These are phyloP conservation scores for Aspergillus ostianus DNA, from an alignment of 495 filamentous ascomycete genomes.

Conservation along the genomic window DNA sequence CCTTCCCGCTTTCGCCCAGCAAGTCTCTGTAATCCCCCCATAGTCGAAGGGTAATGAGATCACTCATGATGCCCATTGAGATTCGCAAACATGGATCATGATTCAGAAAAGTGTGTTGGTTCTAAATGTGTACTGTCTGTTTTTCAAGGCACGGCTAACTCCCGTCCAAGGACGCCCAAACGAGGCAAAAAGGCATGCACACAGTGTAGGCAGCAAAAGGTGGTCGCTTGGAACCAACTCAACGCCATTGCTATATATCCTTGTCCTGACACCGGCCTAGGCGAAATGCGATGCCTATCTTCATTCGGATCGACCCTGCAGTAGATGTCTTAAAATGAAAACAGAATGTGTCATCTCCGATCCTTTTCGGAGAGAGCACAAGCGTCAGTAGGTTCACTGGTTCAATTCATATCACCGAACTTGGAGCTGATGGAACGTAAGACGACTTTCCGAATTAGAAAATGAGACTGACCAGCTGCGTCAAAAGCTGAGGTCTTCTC, in stretches of 20 bases:
- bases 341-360: conserved; percentile 40
- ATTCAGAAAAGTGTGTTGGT: neutral
- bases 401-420: neutral
- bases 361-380: conserved; percentile 45
- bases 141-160: neutral
- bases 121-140: neutral
- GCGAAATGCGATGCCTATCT: conserved; percentile 45
- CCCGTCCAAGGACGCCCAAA: neutral
- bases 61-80: neutral
- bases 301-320: conserved; percentile 32
- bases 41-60: neutral
- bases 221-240: neutral
- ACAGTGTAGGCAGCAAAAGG: neutral
- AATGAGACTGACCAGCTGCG: conserved; percentile 40
- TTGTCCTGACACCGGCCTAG: conserved; percentile 14
- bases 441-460: conserved; percentile 38
- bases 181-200: neutral
- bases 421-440: conserved; percentile 9
- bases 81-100: neutral
- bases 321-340: conserved; percentile 39
- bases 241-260: neutral
- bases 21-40: neutral
- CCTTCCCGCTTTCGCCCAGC: neutral
- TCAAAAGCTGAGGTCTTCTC: conserved; percentile 29
- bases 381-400: conserved; percentile 34